Percentiles rank a stretch among this genome's conserved stretches.
Conservation (phyloP, 768 basidiomycete species). For the Floccularia luteovirens region DNA sequence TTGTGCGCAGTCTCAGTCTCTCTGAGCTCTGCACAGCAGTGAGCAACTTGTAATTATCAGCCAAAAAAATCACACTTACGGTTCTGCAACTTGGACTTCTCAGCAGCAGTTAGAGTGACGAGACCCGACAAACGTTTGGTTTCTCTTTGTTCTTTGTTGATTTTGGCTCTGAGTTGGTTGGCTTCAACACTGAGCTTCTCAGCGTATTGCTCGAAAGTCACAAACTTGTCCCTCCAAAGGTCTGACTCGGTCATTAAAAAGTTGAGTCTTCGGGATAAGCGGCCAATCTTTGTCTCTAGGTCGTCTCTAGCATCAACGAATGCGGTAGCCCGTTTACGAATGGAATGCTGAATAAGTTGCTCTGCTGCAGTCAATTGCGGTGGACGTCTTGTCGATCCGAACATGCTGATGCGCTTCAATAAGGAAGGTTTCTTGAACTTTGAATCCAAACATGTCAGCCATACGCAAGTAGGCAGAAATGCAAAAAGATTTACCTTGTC, state of each 20-base stretch:
- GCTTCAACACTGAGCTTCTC: constrained; percentile 87
- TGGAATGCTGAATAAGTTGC: constrained; percentile 79
- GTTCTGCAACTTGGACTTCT: constrained; percentile 70
- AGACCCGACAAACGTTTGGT: constrained; percentile 79
- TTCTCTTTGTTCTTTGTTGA: constrained; percentile 87
- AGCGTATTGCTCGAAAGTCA: constrained; percentile 90
- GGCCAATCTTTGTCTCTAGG: constrained; percentile 89
- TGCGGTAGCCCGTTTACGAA: constrained; percentile 89
- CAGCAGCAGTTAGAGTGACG: constrained; percentile 67
- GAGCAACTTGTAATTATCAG: not conserved
- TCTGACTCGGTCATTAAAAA: constrained; percentile 90
- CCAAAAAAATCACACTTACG: constrained; percentile 40
- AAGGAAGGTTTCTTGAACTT: constrained; percentile 87
- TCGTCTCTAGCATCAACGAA: constrained; percentile 93
- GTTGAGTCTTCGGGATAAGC: constrained; percentile 77
- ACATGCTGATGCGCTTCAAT: constrained; percentile 75
- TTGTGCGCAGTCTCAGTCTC: constrained; percentile 80
- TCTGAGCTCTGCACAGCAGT: constrained; percentile 48
- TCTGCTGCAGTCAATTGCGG: constrained; percentile 76
- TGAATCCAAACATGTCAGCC: constrained; percentile 5
- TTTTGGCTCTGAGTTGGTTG: constrained; percentile 75
- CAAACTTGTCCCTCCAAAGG: constrained; percentile 90
- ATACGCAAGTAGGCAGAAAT: constrained; percentile 2
- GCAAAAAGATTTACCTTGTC: constrained; percentile 51
- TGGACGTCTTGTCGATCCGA: constrained; percentile 61